Evolutionary conservation across 2,329 filamentous ascomycete genomes (phyloP), one percentile per base, ranked within the genome.

Genomic region (Fusarium ambrosium): DNA sequence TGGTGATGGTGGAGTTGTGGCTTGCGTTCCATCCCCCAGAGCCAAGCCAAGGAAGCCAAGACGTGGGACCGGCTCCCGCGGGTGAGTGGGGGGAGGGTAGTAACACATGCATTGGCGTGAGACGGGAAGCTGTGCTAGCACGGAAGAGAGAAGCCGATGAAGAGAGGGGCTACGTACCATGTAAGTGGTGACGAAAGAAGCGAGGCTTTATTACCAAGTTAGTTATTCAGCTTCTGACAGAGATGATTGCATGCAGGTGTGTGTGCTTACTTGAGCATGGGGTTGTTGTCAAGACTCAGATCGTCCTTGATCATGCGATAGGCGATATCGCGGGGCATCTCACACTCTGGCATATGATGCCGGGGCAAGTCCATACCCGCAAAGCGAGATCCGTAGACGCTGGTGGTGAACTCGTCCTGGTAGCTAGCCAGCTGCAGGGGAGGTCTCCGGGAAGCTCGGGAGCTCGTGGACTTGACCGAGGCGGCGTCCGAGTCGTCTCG

Each of bases 281-380:
- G 95, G 78, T 96, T 97, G 66, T 95, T 95, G 81, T 98, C 96
- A 62, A 98, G 87, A 74, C 94, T 97, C 74, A 98, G 87, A 81
- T 98, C 94, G 82, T 98, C 96, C 87, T 95, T 96, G 88, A 98
- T 98, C 94, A 98, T 93, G 59, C 95, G 92, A 84, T 98, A 98
- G n/a, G 96, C 96, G 62, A 98, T 90, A 77, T 97, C 94, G 77
- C 90, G 92, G 53, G 96, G 96, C 95, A 98, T 98, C 84, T 97
- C 94, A 22, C 85, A 80, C 79, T 98, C 95, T 1, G 96, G 95
- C 91, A 98, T 98, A 85, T 95, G 93, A 80, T 93, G 87, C 80
- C 89, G 90, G 32, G 95, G 95, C 48, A 98, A 87, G 79, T 97
- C 94, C 80, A 93, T 87, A 36, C 90, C 89, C 24, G 96, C 96